Conservation (phyloP, 108 stramenopile species). For the Nannochloropsis salina region DNA sequence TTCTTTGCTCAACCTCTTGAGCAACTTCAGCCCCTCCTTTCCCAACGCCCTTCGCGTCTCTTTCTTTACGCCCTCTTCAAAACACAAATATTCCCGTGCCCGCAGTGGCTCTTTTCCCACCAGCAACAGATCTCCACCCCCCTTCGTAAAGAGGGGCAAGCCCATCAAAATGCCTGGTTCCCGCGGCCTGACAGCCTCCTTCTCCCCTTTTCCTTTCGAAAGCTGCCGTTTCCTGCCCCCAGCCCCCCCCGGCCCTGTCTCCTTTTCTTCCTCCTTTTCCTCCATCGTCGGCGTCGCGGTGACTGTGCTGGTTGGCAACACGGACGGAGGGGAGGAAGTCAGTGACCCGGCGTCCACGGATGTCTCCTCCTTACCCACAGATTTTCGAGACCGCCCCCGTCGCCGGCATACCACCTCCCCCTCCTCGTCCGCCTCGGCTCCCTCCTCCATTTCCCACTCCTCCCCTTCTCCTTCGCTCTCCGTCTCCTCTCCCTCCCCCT, state of each 20-base stretch:
- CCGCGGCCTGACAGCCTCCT: neutral
- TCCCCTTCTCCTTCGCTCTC: constrained; percentile 1
- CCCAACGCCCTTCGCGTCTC: constrained; percentile 15
- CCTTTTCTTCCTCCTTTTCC: neutral
- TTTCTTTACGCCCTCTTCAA: neutral
- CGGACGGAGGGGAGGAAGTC: too few relatives aligned
- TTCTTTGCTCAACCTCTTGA: neutral
- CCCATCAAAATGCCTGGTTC: neutral
- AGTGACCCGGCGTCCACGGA: neutral
- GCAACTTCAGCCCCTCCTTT: neutral
- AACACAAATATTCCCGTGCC: neutral
- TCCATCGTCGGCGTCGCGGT: too few relatives aligned
- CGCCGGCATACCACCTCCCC: neutral
- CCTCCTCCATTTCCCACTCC: constrained; percentile 5
- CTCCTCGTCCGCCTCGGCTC: neutral
- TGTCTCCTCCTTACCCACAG: neutral
- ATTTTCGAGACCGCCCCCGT: neutral
- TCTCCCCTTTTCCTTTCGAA: neutral
- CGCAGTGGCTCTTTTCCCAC: neutral
- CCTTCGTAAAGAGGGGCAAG: neutral
- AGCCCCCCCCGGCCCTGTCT: neutral
- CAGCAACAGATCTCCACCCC: constrained; percentile 6
- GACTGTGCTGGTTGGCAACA: too few relatives aligned
- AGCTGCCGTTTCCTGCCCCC: neutral
- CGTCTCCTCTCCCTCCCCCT: neutral